phyloP scores from a whole-genome alignment of 1,284 basidiomycete species.

The Ustilago hordei region DNA sequence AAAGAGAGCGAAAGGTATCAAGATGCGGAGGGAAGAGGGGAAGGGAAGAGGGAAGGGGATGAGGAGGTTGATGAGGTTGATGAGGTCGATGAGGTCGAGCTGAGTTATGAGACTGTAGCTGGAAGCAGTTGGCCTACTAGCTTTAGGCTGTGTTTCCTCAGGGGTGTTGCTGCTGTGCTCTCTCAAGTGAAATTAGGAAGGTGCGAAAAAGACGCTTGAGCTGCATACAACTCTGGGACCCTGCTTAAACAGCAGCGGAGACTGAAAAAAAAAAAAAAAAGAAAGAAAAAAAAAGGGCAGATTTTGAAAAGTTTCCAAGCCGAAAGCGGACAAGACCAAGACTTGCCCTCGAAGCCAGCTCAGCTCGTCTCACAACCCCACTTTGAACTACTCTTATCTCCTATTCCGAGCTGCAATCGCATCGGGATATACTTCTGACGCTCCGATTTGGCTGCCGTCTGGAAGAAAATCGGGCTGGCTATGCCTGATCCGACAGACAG shows the following conservation, averaged over 20 bases:
- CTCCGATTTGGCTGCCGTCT: not conserved
- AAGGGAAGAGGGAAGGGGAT: not conserved
- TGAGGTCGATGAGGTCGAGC: not conserved
- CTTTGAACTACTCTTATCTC: not conserved
- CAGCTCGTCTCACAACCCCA: not conserved
- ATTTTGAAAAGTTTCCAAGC: conserved; percentile 2
- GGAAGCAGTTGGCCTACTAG: not conserved
- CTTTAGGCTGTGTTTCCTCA: conserved; percentile 23
- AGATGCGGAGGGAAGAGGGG: conserved; percentile 3
- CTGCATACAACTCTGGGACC: conserved; percentile 15
- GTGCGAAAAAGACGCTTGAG: conserved; percentile 10
- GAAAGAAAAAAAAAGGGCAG: conserved; percentile 2
- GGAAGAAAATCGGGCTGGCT: not conserved
- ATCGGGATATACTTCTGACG: not conserved
- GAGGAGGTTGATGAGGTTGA: not conserved
- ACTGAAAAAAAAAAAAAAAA: too few relatives aligned
- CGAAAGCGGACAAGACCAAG: conserved; percentile 23
- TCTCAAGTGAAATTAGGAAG: conserved; percentile 34
- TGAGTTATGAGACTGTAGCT: not conserved
- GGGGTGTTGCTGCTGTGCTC: conserved; percentile 15
- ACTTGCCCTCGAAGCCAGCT: conserved; percentile 1
- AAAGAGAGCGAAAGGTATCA: conserved; percentile 12
- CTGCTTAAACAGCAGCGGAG: conserved; percentile 9
- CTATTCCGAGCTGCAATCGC: not conserved
- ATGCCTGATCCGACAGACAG: not conserved